These are phyloP conservation scores for Cutaneotrichosporon mucoides DNA, from an alignment of 1,284 basidiomycete genomes.

Conservation along the genomic window DNA sequence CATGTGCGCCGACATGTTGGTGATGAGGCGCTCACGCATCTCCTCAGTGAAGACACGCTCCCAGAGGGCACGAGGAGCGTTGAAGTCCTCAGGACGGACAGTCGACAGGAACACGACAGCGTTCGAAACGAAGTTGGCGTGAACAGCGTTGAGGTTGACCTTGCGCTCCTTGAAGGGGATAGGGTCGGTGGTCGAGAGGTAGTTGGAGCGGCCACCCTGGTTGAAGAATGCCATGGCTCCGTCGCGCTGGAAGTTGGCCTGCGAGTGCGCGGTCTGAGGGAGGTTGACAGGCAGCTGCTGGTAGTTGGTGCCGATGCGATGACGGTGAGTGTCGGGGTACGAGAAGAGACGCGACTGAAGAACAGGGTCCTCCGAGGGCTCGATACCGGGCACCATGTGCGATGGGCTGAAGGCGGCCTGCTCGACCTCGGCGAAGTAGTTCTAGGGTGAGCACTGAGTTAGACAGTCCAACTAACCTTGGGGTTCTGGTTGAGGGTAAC, in stretches of 20 bases:
- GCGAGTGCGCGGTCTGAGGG: slow-evolving; percentile 57
- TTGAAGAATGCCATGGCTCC: slow-evolving; percentile 60
- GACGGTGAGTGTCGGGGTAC: slow-evolving; percentile 89
- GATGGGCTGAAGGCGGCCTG: slow-evolving; percentile 64
- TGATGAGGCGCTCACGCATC: slow-evolving; percentile 64
- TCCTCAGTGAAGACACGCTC: slow-evolving; percentile 68
- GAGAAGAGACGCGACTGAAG: slow-evolving; percentile 90
- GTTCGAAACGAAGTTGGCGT: slow-evolving; percentile 70
- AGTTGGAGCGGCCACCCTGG: slow-evolving; percentile 80
- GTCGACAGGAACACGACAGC: slow-evolving; percentile 69
- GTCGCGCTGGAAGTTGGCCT: slow-evolving; percentile 73
- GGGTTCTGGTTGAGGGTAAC: slow-evolving; percentile 81
- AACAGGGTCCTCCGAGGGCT: slow-evolving; percentile 83
- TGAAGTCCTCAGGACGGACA: slow-evolving; percentile 80
- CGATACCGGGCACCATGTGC: slow-evolving; percentile 78
- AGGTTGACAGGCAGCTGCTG: slow-evolving; percentile 83
- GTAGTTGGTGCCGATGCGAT: slow-evolving; percentile 68
- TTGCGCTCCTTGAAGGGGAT: slow-evolving; percentile 34
- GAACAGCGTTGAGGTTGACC: slow-evolving; percentile 49
- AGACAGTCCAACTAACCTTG: background rate
- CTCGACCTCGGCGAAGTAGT: slow-evolving; percentile 64
- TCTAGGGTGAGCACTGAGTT: slow-evolving; percentile 35
- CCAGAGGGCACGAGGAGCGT: slow-evolving; percentile 80
- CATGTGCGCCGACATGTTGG: slow-evolving; percentile 73
- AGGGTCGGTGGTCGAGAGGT: slow-evolving; percentile 65